These are phyloP conservation scores for Parathielavia hyrcaniae DNA, from an alignment of 495 filamentous ascomycete genomes.

Conservation along the genomic window DNA sequence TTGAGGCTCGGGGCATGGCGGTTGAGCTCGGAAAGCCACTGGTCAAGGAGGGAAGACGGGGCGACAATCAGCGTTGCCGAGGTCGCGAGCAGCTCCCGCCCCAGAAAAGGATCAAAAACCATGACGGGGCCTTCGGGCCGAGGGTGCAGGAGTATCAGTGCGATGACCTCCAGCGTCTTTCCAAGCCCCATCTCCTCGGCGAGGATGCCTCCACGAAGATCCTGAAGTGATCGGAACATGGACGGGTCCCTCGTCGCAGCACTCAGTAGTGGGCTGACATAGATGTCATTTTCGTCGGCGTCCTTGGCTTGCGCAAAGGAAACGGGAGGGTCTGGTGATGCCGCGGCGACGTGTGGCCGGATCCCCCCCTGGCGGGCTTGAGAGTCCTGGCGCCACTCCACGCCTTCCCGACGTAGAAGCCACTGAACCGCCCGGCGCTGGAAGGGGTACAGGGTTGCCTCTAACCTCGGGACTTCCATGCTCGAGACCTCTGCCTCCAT, in stretches of 20 bases:
- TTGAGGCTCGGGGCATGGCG: constrained; percentile 49
- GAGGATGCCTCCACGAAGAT: constrained; percentile 60
- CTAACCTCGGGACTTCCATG: constrained; percentile 28
- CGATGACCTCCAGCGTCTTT: constrained; percentile 86
- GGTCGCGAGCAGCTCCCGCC: constrained; percentile 40
- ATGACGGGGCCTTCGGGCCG: constrained; percentile 22
- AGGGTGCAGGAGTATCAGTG: constrained; percentile 62
- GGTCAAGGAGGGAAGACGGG: constrained; percentile 70
- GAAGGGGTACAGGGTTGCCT: constrained; percentile 40
- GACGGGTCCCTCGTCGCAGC: constrained; percentile 50
- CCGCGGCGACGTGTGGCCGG: constrained; percentile 3
- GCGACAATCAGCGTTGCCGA: constrained; percentile 80
- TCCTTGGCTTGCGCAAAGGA: constrained; percentile 26
- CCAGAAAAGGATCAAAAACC: constrained; percentile 27
- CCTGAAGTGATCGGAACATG: constrained; percentile 40
- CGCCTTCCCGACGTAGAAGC: constrained; percentile 43
- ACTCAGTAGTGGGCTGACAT: constrained; percentile 59
- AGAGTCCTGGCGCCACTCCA: constrained; percentile 25
- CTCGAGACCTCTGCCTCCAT: constrained; percentile 20
- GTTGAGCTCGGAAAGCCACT: constrained; percentile 78
- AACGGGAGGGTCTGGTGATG: constrained; percentile 11
- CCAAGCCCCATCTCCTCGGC: constrained; percentile 97
- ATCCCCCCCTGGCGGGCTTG: constrained; percentile 17
- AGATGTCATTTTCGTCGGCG: constrained; percentile 28
- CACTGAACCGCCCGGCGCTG: constrained; percentile 43